Conservation (phyloP, 495 filamentous ascomycete genomes). For the Tuber umbilicatum region DNA sequence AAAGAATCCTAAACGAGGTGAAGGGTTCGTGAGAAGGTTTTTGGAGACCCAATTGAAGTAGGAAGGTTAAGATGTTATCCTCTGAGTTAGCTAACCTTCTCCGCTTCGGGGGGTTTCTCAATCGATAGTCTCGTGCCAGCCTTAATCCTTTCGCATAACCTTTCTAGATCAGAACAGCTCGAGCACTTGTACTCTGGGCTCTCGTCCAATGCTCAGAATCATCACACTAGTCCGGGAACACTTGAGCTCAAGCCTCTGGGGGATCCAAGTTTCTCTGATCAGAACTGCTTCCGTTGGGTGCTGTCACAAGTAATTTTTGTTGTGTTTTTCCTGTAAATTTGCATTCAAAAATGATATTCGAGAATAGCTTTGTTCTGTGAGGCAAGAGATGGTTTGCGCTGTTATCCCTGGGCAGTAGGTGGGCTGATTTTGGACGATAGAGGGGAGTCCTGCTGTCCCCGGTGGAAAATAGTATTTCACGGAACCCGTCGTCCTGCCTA, state of each 20-base stretch:
- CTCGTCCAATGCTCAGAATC: not conserved
- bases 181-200: not conserved
- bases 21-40: not conserved
- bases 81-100: not conserved
- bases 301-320: not conserved
- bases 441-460: not conserved
- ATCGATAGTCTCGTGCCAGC: not conserved
- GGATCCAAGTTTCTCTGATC: not conserved
- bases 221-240: not conserved
- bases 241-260: not conserved
- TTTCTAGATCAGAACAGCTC: not conserved
- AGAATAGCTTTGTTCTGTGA: not conserved
- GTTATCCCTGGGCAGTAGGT: fast-evolving
- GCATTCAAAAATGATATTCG: not conserved
- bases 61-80: not conserved
- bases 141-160: not conserved
- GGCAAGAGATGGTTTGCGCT: not conserved
- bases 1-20: not conserved
- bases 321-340: not conserved
- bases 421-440: not conserved
- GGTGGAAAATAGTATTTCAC: not conserved
- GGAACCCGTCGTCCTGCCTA: not conserved
- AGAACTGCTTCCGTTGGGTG: not conserved
- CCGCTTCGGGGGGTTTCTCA: not conserved
- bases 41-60: not conserved